These are phyloP conservation scores for Entelexis sorbosivorans DNA, from an alignment of 1,139 yeast genomes.

Conservation along the genomic window DNA sequence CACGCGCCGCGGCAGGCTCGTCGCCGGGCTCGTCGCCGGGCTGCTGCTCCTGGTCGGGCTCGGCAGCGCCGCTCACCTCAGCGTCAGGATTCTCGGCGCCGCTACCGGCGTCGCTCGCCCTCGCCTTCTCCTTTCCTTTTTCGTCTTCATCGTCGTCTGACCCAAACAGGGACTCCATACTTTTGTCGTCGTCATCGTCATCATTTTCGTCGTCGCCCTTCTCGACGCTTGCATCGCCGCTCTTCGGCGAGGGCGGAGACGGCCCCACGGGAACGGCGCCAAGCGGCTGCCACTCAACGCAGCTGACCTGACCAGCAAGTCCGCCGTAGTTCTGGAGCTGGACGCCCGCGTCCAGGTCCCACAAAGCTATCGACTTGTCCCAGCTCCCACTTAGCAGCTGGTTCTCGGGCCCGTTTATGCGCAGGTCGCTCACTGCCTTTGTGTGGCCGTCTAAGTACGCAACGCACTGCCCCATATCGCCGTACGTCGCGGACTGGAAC, in stretches of 20 bases:
- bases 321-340: conserved; percentile 27
- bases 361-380: conserved; percentile 59
- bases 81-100: neutral
- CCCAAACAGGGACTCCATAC: conserved; percentile 72
- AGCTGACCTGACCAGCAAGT: conserved; percentile 60
- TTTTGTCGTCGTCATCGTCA: conserved; percentile 44
- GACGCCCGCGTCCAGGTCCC: conserved; percentile 79
- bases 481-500: conserved; percentile 68
- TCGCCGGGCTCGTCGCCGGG: neutral
- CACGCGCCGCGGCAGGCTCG: too few species aligned
- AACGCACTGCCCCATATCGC: conserved; percentile 50
- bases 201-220: conserved; percentile 21
- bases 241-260: neutral
- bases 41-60: neutral
- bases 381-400: conserved; percentile 74
- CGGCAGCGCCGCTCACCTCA: neutral
- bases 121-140: conserved; percentile 29
- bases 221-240: neutral
- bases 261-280: conserved; percentile 33
- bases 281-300: conserved; percentile 65
- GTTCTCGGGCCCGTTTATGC: conserved; percentile 50
- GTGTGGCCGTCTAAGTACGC: conserved; percentile 66
- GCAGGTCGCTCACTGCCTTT: conserved; percentile 63
- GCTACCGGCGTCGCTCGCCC: too few species aligned
- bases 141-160: conserved; percentile 47